Base-by-base conservation (phyloP, 257 asterid species). In the Penstemon eatonii region DNA sequence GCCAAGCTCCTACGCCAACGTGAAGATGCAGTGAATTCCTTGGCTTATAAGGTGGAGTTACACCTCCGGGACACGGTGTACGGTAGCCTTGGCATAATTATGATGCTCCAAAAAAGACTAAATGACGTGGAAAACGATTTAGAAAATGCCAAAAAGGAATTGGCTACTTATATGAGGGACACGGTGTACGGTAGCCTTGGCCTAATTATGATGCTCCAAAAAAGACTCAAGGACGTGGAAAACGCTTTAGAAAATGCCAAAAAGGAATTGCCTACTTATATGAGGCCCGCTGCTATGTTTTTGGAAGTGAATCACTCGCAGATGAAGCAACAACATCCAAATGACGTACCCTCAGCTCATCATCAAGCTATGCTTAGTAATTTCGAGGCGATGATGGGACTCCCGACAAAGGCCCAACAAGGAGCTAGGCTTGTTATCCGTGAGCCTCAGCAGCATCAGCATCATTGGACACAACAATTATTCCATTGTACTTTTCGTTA, bases 101-200 rank as follows among this genome's bases (percentile, higher is more conserved):
- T 15, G 18, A 15, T 15, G 18, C 18, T 15, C 18, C 18, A 15
- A 15, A 15, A 15, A 15, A 15, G 18, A 15, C 18, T 15, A 0
- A 15, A 15, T 0, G 18, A 15, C 18, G 18, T 15, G 18, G 18
- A 15, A 15, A 15, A 15, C 18, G 18, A 15, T 15, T 15, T 15
- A 15, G 18, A 15, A 15, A 15, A 15, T 15, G 18, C 18, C 18
- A 15, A 15, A 15, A 15, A 15, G 18, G 18, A 15, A 15, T 15
- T 15, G 1, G 93, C 95, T 1, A 15, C 18, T 15, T 15, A 15
- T 92, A 86, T 25, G 98, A 92, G 78, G 98, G 97, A 92, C 71
- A 97, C 98, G 0, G 89, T 92, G 4, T 90, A 90, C 54, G 97
- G 98, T 66, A 86, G 96, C 97, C 18, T 90, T 0, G 98, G 98